Evolutionary conservation across 306 rosid species (phyloP), one percentile per base, ranked within the genome.

Genomic region (Begonia masoniana): DNA sequence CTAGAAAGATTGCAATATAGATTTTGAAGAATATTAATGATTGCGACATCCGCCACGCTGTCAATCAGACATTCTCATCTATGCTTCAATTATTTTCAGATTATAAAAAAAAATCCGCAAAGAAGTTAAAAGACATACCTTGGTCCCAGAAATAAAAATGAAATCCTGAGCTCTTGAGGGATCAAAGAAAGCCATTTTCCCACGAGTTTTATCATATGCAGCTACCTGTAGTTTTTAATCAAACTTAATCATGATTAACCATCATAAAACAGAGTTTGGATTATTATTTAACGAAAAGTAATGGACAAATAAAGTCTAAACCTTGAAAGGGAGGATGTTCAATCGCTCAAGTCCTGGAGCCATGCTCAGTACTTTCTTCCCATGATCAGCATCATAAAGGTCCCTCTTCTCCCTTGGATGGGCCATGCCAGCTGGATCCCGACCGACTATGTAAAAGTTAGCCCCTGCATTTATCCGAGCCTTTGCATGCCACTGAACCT

Each of bases 401-500:
- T 91, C 97, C 64, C 92, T 78, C 26, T 85, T 83, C 75, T 91
- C 94, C 24, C 65, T 62, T 0, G 97, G 97, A 67, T 91, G 97
- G 61, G 85, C 64, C 97, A 91, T 85, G 70, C 97, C 97, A 15
- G 97, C 97, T 0, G 97, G 97, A 71, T 91, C 97, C 19, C 94
- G 88, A 49, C 97, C 95, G 12, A 89, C 97, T 2, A 89, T 89
- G 76, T 89, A 89, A 65, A 89, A 89, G 82, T 89, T 75, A 10
- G 97, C 97, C 24, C 97, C 97, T 2, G 97, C 97, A 58, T 91
- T 91, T 11, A 91, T 91, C 79, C 96, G 78, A 55, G 97, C 97
- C 79, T 91, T 83, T 47, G 97, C 97, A 58, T 91, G 97, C 97
- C 97, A 91, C 76, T 91, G 97, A 59, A 91, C 95, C 74, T 91